phyloP scores from a whole-genome alignment of 2,329 filamentous ascomycete species.

The Pleomassaria siparia region DNA sequence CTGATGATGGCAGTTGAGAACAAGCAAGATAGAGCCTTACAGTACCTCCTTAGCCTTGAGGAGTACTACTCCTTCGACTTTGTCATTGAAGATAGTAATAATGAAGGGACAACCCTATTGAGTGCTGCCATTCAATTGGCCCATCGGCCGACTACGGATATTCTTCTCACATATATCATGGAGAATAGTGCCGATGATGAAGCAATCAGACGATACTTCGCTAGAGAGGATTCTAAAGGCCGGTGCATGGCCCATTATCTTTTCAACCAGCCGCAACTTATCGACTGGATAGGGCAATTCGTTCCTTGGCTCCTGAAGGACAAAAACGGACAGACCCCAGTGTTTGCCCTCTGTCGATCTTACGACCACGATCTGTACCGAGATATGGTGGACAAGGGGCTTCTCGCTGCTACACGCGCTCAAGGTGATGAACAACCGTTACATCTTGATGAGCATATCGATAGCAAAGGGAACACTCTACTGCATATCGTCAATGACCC shows the following conservation, averaged over 20 bases:
- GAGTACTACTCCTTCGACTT: conserved; percentile 72
- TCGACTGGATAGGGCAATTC: conserved; percentile 72
- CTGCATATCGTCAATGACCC: conserved; percentile 94
- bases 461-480: conserved; percentile 89
- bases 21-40: conserved; percentile 69
- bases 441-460: conserved; percentile 89
- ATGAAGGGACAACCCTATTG: conserved; percentile 84
- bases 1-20: conserved; percentile 59
- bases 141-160: conserved; percentile 71
- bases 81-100: conserved; percentile 81
- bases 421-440: conserved; percentile 80
- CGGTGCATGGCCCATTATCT: conserved; percentile 94
- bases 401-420: conserved; percentile 70
- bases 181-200: conserved; percentile 55
- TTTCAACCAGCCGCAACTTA: conserved; percentile 84
- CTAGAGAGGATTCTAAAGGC: conserved; percentile 77
- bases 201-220: conserved; percentile 68
- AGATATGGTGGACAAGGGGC: conserved; percentile 80
- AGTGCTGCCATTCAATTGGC: conserved; percentile 89
- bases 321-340: conserved; percentile 95
- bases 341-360: conserved; percentile 92
- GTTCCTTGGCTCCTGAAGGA: conserved; percentile 90
- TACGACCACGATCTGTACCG: conserved; percentile 91
- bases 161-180: conserved; percentile 71
- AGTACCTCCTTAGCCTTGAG: conserved; percentile 75